A percentile compares a stretch with the other conserved stretches of the same genome.
phyloP scores from a whole-genome alignment of 2,329 filamentous ascomycete species.

The Bipolaris oryzae region DNA sequence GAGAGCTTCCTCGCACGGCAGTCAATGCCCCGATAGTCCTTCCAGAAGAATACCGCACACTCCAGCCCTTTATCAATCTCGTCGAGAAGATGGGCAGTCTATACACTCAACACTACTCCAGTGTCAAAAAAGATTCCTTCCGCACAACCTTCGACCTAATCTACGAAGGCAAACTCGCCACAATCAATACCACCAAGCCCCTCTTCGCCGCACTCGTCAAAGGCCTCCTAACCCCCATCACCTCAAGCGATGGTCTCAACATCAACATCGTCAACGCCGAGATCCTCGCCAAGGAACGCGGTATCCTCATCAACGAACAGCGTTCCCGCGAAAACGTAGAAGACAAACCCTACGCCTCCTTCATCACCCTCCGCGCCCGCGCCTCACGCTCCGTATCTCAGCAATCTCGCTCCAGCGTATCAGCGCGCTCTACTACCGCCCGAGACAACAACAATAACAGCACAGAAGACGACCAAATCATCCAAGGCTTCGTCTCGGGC shows the following conservation, averaged over 20 bases:
- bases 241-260: constrained; percentile 67
- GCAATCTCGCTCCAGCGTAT: constrained; percentile 37
- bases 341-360: constrained; percentile 69
- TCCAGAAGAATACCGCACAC: constrained; percentile 77
- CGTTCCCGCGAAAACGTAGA: constrained; percentile 65
- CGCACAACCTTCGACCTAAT: constrained; percentile 75
- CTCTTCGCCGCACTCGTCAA: constrained; percentile 80
- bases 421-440: constrained; percentile 30
- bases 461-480: constrained; percentile 56
- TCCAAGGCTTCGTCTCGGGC: constrained; percentile 70
- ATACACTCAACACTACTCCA: constrained; percentile 76
- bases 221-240: constrained; percentile 73
- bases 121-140: constrained; percentile 51
- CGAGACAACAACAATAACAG: constrained; percentile 2
- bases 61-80: constrained; percentile 76
- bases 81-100: constrained; percentile 80
- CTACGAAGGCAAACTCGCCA: constrained; percentile 76
- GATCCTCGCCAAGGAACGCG: constrained; percentile 75
- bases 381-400: constrained; percentile 46
- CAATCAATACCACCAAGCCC: constrained; percentile 75
- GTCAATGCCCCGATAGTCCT: constrained; percentile 84
- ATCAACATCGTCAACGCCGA: constrained; percentile 85
- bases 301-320: constrained; percentile 77
- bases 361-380: constrained; percentile 71
- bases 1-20: constrained; percentile 74